phyloP scores from a whole-genome alignment of 2,329 filamentous ascomycete genomes.

The Claviceps spartinae region DNA sequence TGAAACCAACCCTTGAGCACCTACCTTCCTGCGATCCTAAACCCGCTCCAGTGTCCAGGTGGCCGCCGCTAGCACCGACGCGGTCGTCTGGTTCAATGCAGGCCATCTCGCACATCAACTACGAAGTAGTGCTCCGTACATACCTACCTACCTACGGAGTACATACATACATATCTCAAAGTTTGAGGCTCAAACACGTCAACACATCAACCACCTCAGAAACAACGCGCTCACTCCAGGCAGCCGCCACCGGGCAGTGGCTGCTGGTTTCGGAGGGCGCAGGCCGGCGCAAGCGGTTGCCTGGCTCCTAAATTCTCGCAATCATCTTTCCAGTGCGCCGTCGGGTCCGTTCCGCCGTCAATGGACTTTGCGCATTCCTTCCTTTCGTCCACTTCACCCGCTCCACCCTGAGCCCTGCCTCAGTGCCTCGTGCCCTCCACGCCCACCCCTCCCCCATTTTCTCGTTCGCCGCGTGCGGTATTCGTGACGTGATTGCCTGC shows the following conservation, averaged over 20 bases:
- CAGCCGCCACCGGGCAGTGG: not conserved
- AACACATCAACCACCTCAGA: not conserved
- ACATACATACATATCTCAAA: no score
- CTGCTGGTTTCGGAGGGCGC: not conserved
- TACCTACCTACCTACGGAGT: no score
- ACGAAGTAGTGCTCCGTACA: no score
- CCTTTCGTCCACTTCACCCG: not conserved
- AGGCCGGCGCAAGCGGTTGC: not conserved
- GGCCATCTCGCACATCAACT: not conserved
- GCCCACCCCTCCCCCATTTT: not conserved
- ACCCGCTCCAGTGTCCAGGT: not conserved
- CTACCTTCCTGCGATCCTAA: not conserved
- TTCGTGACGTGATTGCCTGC: slow-evolving; percentile 10
- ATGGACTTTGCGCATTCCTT: not conserved
- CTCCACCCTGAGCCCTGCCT: slow-evolving; percentile 4
- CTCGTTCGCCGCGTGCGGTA: slow-evolving; percentile 3
- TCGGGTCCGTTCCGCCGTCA: not conserved
- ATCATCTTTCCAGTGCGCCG: not conserved
- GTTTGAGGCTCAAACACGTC: no score
- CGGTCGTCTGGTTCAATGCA: not conserved
- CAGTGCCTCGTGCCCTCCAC: slow-evolving; percentile 6
- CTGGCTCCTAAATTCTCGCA: not conserved
- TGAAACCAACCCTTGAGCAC: not conserved
- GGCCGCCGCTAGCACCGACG: not conserved
- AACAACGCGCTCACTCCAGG: not conserved